A percentile compares a stretch with the other conserved stretches of the same genome.
Conservation (phyloP, 495 filamentous ascomycete genomes). For the Hypoxylon fuscum region DNA sequence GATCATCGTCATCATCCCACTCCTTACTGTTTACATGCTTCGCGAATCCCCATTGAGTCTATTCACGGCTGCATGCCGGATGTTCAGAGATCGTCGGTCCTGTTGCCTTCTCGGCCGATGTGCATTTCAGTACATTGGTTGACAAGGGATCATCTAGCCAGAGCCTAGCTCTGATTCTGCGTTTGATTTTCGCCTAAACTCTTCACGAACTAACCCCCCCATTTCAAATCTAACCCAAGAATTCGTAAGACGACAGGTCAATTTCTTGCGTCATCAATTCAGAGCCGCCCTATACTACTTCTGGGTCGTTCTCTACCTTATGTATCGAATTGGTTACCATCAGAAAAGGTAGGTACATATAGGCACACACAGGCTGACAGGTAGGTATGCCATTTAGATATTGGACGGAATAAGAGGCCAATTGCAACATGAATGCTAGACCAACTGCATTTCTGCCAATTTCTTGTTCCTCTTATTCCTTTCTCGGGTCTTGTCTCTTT, state of each 20-base stretch:
- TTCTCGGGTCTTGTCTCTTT: conserved; percentile 31
- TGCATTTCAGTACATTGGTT: conserved; percentile 27
- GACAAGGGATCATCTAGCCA: conserved; percentile 25
- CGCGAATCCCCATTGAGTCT: conserved; percentile 3
- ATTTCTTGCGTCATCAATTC: conserved; percentile 38
- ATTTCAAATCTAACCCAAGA: conserved; percentile 29
- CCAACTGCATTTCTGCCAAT: conserved; percentile 15
- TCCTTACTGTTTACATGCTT: conserved; percentile 22
- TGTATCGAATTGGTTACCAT: too few relatives aligned
- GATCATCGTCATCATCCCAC: conserved; percentile 37
- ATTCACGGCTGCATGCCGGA: conserved; percentile 13
- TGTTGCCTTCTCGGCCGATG: conserved; percentile 21
- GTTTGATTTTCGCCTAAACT: conserved; percentile 40
- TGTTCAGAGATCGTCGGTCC: conserved; percentile 20
- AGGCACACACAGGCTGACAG: background rate
- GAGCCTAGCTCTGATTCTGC: conserved; percentile 18
- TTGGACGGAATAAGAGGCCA: conserved; percentile 3
- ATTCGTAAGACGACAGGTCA: conserved; percentile 37
- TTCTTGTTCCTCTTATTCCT: conserved; percentile 6
- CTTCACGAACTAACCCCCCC: conserved; percentile 25
- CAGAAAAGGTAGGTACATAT: background rate
- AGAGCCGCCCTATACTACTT: conserved; percentile 37
- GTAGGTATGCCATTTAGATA: background rate
- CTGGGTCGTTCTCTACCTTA: conserved; percentile 9
- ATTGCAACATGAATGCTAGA: conserved; percentile 4